Conservation (phyloP, 257 asterid species). For the Thymus quinquecostatus region DNA sequence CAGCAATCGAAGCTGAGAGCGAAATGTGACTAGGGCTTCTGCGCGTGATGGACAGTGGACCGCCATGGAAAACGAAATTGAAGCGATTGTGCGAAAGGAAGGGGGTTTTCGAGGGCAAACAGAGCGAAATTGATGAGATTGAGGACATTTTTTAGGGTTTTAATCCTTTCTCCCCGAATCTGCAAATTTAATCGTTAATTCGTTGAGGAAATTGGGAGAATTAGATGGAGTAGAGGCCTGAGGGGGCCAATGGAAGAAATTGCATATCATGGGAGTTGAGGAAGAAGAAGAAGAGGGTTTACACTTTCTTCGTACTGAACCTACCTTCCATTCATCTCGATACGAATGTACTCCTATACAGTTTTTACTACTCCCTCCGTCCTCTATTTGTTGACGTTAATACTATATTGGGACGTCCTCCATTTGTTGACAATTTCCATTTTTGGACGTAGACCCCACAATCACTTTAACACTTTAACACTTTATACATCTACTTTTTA, state of each 20-base stretch:
- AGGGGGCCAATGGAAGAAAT: neutral
- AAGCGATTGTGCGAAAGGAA: slow-evolving; percentile 40
- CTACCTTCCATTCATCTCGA: slow-evolving; percentile 1
- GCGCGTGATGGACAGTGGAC: slow-evolving; percentile 43
- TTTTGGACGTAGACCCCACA: no score
- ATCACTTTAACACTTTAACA: no score
- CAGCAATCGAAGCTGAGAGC: slow-evolving; percentile 54
- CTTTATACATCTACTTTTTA: no score
- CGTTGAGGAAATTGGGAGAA: slow-evolving; percentile 9
- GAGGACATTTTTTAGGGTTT: slow-evolving; percentile 53
- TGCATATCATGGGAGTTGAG: slow-evolving; percentile 1
- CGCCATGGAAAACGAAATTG: slow-evolving; percentile 39
- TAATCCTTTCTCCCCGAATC: neutral
- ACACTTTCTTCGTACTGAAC: slow-evolving; percentile 6
- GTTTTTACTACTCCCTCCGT: no score
- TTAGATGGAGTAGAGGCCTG: neutral
- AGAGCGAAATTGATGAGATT: slow-evolving; percentile 48
- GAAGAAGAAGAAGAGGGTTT: neutral
- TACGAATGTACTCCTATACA: no score
- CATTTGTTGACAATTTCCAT: no score
- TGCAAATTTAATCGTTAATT: neutral
- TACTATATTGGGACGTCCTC: no score
- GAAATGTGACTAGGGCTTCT: slow-evolving; percentile 39
- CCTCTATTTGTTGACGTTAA: no score
- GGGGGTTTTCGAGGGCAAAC: slow-evolving; percentile 44